Conservation (phyloP, 1,284 basidiomycete genomes). For the Ustilago lituana region DNA sequence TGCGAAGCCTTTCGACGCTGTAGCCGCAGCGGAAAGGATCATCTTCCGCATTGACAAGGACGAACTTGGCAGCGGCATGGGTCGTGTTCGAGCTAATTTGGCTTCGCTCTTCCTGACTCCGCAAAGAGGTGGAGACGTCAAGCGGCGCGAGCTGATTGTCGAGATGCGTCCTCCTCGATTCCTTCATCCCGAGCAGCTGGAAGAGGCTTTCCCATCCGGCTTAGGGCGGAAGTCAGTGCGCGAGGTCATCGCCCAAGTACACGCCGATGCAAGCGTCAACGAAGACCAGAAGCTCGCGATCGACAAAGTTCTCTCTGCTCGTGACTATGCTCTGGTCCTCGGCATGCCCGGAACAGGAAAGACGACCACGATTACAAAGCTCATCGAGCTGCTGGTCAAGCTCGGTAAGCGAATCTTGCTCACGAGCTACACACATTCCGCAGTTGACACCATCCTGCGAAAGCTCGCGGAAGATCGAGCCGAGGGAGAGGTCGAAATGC, state of each 20-base stretch:
- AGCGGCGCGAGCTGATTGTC: constrained; percentile 79
- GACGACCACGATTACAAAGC: constrained; percentile 89
- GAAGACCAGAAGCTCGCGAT: constrained; percentile 79
- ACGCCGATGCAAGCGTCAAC: constrained; percentile 72
- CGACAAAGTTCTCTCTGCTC: constrained; percentile 77
- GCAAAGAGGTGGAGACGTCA: constrained; percentile 70
- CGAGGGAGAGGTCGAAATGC: constrained; percentile 11
- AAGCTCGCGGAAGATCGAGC: constrained; percentile 74
- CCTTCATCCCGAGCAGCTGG: constrained; percentile 30
- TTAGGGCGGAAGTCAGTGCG: not conserved
- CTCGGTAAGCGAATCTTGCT: constrained; percentile 87
- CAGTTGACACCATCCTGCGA: constrained; percentile 91
- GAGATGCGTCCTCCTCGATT: constrained; percentile 80
- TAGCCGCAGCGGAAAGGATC: constrained; percentile 55
- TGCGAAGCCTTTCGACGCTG: constrained; percentile 1
- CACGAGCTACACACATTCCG: constrained; percentile 94
- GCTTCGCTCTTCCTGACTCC: constrained; percentile 81
- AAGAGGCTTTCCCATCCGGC: not conserved
- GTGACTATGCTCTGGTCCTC: constrained; percentile 89
- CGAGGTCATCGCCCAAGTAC: not conserved
- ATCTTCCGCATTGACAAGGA: constrained; percentile 93
- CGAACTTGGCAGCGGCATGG: constrained; percentile 86
- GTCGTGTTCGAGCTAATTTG: constrained; percentile 86
- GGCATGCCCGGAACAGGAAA: constrained; percentile 99
- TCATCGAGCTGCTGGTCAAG: constrained; percentile 81